A percentile compares a stretch with the other conserved stretches of the same genome.
phyloP scores from a whole-genome alignment of 495 filamentous ascomycete species.

The Staphylotrichum longicolle region DNA sequence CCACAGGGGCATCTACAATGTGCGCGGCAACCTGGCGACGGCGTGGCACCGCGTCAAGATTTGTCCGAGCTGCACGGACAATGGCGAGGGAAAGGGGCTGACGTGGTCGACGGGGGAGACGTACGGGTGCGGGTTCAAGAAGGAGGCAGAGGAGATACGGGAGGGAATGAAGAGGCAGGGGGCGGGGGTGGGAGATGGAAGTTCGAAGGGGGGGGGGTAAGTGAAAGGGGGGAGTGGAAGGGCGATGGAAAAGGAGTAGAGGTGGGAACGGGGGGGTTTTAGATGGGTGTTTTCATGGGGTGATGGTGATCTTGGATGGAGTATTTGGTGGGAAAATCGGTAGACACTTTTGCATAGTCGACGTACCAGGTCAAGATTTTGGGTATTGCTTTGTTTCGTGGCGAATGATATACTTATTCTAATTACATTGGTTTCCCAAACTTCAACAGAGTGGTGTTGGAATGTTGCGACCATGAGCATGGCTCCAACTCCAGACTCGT shows the following conservation, averaged over 20 bases:
- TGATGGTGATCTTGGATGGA: too few species aligned
- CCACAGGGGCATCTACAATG: constrained; percentile 52
- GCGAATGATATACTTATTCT: too few species aligned
- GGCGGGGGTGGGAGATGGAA: neutral
- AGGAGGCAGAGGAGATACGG: constrained; percentile 27
- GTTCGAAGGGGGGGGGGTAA: neutral
- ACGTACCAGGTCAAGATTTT: too few species aligned
- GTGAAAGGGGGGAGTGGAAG: neutral
- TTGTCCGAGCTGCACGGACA: constrained; percentile 29
- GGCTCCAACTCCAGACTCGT: too few species aligned
- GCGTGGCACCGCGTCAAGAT: constrained; percentile 54
- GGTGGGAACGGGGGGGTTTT: too few species aligned
- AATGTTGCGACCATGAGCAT: too few species aligned
- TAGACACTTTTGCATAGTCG: too few species aligned
- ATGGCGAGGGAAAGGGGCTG: constrained; percentile 1
- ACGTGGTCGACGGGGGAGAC: constrained; percentile 31
- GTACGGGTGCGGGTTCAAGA: constrained; percentile 34
- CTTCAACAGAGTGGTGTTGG: too few species aligned
- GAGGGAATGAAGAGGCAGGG: constrained; percentile 20
- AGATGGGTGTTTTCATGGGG: too few species aligned
- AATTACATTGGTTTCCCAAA: too few species aligned
- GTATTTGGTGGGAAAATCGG: too few species aligned
- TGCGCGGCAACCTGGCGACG: constrained; percentile 54
- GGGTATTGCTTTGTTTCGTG: too few species aligned
- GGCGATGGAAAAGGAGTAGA: neutral